Evolutionary conservation across 2,329 filamentous ascomycete species (phyloP).

Genomic region (Penicillium palitans): DNA sequence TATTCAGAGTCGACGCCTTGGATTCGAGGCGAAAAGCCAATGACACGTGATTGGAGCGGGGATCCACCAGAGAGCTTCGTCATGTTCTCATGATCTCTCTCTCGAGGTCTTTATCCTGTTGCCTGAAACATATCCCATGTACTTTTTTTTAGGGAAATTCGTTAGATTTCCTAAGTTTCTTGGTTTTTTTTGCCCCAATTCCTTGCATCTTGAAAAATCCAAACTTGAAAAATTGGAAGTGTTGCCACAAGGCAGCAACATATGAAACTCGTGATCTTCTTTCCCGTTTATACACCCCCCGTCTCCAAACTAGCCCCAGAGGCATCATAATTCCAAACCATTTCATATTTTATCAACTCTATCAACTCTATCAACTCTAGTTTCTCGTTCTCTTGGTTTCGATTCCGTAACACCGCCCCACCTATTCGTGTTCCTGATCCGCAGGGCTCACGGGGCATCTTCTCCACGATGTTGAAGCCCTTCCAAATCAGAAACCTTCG

Average conservation of each 20-base stretch:
- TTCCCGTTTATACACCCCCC: background rate
- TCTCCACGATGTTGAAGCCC: slow-evolving; percentile 39
- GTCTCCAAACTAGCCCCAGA: slow-evolving; percentile 8
- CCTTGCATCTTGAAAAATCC: slow-evolving; percentile 11
- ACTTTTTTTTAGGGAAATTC: background rate
- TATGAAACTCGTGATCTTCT: slow-evolving; percentile 5
- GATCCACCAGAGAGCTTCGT: slow-evolving; percentile 9
- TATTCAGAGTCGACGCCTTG: background rate
- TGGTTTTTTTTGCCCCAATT: background rate
- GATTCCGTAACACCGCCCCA: slow-evolving; percentile 15
- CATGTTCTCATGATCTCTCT: background rate
- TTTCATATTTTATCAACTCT: slow-evolving; percentile 2
- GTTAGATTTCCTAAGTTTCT: background rate
- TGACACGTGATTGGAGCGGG: slow-evolving; percentile 16
- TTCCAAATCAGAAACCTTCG: slow-evolving; percentile 44
- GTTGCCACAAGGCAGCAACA: slow-evolving; percentile 22
- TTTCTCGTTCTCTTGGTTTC: slow-evolving; percentile 1
- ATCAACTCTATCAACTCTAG: slow-evolving; percentile 5
- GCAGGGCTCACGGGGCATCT: slow-evolving; percentile 7
- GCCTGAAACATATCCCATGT: slow-evolving; percentile 17
- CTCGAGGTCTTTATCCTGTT: slow-evolving; percentile 25
- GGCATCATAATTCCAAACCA: slow-evolving; percentile 13
- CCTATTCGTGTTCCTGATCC: slow-evolving; percentile 5
- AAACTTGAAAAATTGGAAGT: background rate
- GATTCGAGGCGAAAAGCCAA: background rate